Percentiles rank a stretch among this genome's conserved stretches.
Conservation (phyloP, 129 eudicot species). For the Logfia minima region DNA sequence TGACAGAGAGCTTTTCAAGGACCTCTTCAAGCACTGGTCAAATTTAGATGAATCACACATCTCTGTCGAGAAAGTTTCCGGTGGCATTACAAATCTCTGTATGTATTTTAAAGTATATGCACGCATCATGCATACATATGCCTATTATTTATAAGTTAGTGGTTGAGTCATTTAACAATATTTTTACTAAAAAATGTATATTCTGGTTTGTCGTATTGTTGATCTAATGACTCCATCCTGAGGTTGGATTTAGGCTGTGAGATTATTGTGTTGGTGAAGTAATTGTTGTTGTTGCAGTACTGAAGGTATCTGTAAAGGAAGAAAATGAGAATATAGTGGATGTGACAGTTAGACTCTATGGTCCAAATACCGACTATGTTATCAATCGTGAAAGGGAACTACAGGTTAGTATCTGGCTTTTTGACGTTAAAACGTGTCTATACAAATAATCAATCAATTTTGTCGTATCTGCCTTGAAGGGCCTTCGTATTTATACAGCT, state of each 20-base stretch:
- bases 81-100: slow-evolving; percentile 92
- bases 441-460: neutral
- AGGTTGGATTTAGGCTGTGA: neutral
- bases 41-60: slow-evolving; percentile 65
- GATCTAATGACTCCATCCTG: neutral
- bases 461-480: neutral
- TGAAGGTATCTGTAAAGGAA: slow-evolving; percentile 80
- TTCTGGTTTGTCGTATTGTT: slow-evolving; percentile 5
- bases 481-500: neutral
- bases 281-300: slow-evolving; percentile 48
- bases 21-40: slow-evolving; percentile 83
- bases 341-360: slow-evolving; percentile 75
- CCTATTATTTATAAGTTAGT: neutral
- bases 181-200: neutral
- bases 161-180: neutral
- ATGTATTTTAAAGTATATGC: slow-evolving; percentile 30
- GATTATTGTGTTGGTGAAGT: neutral
- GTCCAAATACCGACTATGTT: slow-evolving; percentile 95
- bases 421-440: neutral
- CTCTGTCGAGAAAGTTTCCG: slow-evolving; percentile 65
- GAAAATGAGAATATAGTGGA: slow-evolving; percentile 46
- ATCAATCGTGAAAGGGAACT: slow-evolving; percentile 83
- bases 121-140: neutral
- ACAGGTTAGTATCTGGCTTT: slow-evolving; percentile 47
- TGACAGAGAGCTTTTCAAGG: slow-evolving; percentile 76